Evolutionary conservation across 768 basidiomycete species (phyloP).

Genomic region (Suillus alpinus): DNA sequence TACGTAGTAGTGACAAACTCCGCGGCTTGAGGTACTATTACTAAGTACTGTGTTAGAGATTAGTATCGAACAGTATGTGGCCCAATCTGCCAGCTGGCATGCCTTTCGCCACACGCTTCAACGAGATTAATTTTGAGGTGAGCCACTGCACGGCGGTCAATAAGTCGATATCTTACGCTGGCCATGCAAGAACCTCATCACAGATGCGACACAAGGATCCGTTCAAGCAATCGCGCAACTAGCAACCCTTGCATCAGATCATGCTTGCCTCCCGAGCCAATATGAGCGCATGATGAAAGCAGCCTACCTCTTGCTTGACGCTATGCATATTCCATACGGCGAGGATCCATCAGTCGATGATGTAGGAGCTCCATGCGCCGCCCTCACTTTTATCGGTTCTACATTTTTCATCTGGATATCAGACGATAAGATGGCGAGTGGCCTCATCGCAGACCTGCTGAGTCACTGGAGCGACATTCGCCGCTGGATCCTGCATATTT

Average conservation of each 20-base stretch:
- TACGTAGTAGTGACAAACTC: neutral
- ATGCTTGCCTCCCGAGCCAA: slow-evolving; percentile 17
- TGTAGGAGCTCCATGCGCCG: slow-evolving; percentile 14
- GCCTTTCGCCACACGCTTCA: neutral
- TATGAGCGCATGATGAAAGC: slow-evolving; percentile 20
- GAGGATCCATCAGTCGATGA: slow-evolving; percentile 6
- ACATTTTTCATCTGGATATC: slow-evolving; percentile 24
- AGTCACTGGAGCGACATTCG: slow-evolving; percentile 25
- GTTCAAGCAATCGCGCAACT: slow-evolving; percentile 15
- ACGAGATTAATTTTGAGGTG: slow-evolving; percentile 19
- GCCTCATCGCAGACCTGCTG: slow-evolving; percentile 15
- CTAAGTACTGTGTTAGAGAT: neutral
- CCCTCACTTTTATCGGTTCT: slow-evolving; percentile 19
- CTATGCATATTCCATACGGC: slow-evolving; percentile 15
- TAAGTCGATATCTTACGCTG: neutral
- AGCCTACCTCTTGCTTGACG: slow-evolving; percentile 20
- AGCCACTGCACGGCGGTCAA: slow-evolving; percentile 1
- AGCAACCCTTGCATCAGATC: slow-evolving; percentile 10
- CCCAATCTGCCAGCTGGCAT: neutral
- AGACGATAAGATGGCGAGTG: slow-evolving; percentile 9
- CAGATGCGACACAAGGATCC: slow-evolving; percentile 11
- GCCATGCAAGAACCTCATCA: slow-evolving; percentile 15
- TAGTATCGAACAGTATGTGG: neutral
- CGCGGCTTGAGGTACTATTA: neutral
- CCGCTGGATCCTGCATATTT: slow-evolving; percentile 24